Evolutionary conservation across 768 basidiomycete species (phyloP), one percentile per base, ranked within the genome.

Genomic region (Postia placenta): DNA sequence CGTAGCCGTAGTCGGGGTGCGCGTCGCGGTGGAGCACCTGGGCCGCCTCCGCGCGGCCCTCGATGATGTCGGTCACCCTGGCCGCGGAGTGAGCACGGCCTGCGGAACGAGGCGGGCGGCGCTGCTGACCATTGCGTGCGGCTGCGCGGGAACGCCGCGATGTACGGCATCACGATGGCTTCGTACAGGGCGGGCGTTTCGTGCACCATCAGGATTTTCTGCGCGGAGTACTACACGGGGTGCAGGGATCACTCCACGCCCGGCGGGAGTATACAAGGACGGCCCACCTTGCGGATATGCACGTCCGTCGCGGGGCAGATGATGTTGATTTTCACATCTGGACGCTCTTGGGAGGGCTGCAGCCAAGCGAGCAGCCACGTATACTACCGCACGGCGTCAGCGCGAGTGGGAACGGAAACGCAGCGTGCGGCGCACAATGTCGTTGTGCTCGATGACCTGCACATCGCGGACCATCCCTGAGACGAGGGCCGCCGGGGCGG

Each of bases 261-360:
- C 14, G 38, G 5, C 36, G 33, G 14, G 43, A n/a, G n/a, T 5
- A 12, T 15, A 9, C 23, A 23, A 44, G 24, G 17, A 27, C 12
- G 7, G 27, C 58, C 25, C 30, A 83, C 87, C 75, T 96, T 96
- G 52, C 75, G 76, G 50, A 98, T 83, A 60, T 98, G 93, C 3
- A 83, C 79, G 6, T 92, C 87, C 0, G 92, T 97, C 1, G 92
- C 92, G 14, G 95, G 95, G 53, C 76, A 87, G 45, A 96, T 84
- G 15, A 92, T 71, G 52, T 82, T 87, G 55, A 98, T 77, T 68
- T 90, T 90, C 50, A 92, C 69, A 56, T 96, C 93, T 1, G 82
- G 76, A 2, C 60, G 59, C 36, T 67, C 70, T 55, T 49, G 33
- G 14, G 60, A 54, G n/a, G 59, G 52, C 1, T 59, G 55, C n/a